Base-by-base conservation (phyloP, 331 rosid species). In the Arachis monticola region DNA sequence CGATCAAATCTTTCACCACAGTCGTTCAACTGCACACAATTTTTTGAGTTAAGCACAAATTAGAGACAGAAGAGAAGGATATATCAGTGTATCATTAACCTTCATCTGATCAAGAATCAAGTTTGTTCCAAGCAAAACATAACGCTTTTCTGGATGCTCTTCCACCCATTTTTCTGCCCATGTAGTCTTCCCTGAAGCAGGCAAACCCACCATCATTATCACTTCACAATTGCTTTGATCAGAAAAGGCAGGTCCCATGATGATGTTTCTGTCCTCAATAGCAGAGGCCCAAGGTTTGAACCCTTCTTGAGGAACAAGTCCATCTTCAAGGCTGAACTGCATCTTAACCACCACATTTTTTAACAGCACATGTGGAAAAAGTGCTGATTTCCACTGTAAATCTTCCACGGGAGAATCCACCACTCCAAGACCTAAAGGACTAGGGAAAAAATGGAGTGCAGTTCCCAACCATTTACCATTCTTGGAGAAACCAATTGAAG, bases 101-200 rank as follows among this genome's bases (percentile, higher is more conserved):
- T 85, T 89, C 94, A 85, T 89, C 80, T 75, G 91, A 64, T 87
- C 88, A 59, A 87, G 77, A 81, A 83, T 60, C 17, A 60, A 69
- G 58, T 89, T 85, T n/a, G 87, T 87, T 31, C 88, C 87, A 7
- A 89, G 94, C 83, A 85, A 53, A 72, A 85, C 77, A 79, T 80
- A 85, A 38, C 83, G 89, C 79, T 85, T 87, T 56, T 85, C 86
- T 4, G 83, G 87, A 51, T 85, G 88, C 62, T 82, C 81, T 57
- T 70, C 81, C 45, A 52, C 71, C 88, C 88, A 85, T 63, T 78
- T 85, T 67, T 82, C 85, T 4, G 90, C 92, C 92, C 92, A 87
- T 1, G 90, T 87, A 76, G 83, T 90, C 73, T 90, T 90, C 3
- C 92, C 92, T 0, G 87, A 85, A 5, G 87, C 90, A 32, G 90